phyloP scores from a whole-genome alignment of 139 green algal species.

The Limnomonas spitsbergensis region DNA sequence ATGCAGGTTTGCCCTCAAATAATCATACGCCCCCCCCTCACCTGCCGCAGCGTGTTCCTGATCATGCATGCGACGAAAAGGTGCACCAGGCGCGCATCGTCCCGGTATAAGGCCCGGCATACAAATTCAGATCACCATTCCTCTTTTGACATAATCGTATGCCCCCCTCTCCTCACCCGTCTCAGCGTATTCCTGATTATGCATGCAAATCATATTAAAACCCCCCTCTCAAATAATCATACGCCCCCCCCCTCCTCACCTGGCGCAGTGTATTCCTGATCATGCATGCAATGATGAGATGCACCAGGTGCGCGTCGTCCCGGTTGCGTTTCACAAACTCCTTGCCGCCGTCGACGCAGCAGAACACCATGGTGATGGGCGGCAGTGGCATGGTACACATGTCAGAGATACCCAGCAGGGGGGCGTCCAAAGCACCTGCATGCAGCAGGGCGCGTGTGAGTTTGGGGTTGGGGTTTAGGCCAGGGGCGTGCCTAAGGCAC shows the following conservation, averaged over 20 bases:
- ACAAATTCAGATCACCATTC: no score
- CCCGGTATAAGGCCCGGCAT: no score
- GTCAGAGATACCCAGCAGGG: neutral
- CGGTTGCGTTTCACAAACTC: neutral
- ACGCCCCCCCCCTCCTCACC: neutral
- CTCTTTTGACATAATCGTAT: no score
- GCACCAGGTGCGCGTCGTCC: neutral
- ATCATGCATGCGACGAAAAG: neutral
- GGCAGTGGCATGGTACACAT: neutral
- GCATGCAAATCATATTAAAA: no score
- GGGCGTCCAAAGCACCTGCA: conserved; percentile 1
- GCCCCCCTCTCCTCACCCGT: no score
- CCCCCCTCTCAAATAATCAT: no score
- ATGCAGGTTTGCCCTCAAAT: no score
- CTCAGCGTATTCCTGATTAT: no score
- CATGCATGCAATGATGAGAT: neutral
- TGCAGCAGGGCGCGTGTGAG: no score
- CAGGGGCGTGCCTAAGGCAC: no score
- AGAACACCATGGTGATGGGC: conserved; percentile 40
- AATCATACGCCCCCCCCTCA: neutral
- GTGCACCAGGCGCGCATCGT: neutral
- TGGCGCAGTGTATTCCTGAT: neutral
- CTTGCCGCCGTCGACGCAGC: conserved; percentile 25
- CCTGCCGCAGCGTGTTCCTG: neutral
- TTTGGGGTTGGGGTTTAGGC: no score